Evolutionary conservation across 768 basidiomycete genomes (phyloP).

Genomic region (Calocybe gangraenosa): DNA sequence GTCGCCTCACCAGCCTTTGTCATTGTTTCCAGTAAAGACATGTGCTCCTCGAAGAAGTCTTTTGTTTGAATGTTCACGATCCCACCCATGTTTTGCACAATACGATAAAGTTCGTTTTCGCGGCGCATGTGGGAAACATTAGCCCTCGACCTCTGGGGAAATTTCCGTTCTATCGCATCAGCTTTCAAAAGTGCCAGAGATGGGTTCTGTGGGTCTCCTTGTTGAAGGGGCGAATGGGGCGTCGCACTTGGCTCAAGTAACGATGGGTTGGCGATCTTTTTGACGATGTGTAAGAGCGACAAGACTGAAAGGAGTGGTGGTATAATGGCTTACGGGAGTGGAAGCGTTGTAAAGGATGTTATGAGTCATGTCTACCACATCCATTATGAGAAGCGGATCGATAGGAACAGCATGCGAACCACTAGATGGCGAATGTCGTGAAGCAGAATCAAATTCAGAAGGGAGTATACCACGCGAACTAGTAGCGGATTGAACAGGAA

Average conservation of each 20-base stretch:
- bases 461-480: not conserved
- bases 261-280: too few species aligned
- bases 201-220: not conserved
- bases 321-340: not conserved
- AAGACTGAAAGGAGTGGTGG: too few species aligned
- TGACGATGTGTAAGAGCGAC: too few species aligned
- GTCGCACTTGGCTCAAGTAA: not conserved
- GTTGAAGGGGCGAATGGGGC: not conserved
- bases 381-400: constrained; percentile 14
- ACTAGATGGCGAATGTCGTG: not conserved
- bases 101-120: constrained; percentile 72
- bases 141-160: constrained; percentile 29
- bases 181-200: not conserved
- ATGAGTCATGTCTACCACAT: constrained; percentile 4
- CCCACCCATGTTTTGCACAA: constrained; percentile 64
- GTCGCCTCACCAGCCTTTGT: constrained; percentile 59
- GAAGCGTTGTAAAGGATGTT: not conserved
- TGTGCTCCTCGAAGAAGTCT: constrained; percentile 67
- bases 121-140: constrained; percentile 78
- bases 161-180: constrained; percentile 1
- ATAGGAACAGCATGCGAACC: constrained; percentile 8
- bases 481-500: not conserved
- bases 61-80: constrained; percentile 62
- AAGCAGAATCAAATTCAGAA: not conserved
- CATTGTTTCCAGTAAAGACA: constrained; percentile 55